Conservation (phyloP, 441 rosid genomes). For the Melastoma candidum region DNA sequence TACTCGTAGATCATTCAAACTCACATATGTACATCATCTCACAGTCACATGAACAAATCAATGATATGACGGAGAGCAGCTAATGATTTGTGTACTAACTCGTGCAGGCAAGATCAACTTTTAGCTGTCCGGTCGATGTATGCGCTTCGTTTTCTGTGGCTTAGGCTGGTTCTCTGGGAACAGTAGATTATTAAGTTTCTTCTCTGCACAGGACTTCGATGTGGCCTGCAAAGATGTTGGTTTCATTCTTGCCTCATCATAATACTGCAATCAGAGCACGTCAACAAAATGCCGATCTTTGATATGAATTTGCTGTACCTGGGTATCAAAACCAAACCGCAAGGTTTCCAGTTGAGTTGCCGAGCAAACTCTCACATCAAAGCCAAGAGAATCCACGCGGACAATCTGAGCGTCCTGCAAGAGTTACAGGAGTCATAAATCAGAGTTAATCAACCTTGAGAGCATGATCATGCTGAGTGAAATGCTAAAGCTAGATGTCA, state of each 20-base stretch:
- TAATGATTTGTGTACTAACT: too few species aligned
- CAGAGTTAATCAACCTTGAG: too few species aligned
- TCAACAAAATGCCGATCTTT: background rate
- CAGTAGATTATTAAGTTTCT: conserved; percentile 57
- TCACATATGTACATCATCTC: too few species aligned
- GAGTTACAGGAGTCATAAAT: too few species aligned
- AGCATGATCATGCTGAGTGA: too few species aligned
- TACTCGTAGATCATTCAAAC: too few species aligned
- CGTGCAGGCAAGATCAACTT: too few species aligned
- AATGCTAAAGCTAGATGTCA: too few species aligned
- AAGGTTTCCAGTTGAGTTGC: conserved; percentile 74
- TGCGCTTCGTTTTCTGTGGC: conserved; percentile 26
- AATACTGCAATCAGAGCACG: background rate
- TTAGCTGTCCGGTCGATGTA: conserved; percentile 12
- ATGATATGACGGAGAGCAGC: too few species aligned
- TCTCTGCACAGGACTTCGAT: conserved; percentile 68
- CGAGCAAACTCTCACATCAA: conserved; percentile 75
- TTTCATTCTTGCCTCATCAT: background rate
- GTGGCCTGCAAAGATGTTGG: conserved; percentile 53
- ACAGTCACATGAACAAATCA: too few species aligned
- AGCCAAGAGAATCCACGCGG: conserved; percentile 73
- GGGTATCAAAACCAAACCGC: conserved; percentile 58
- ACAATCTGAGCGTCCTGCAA: conserved; percentile 59
- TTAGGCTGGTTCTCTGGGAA: conserved; percentile 41
- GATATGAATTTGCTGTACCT: conserved; percentile 34